A percentile compares a stretch with the other conserved stretches of the same genome.
Conservation (phyloP, 352 stramenopile species). For the Peronospora belbahrii region DNA sequence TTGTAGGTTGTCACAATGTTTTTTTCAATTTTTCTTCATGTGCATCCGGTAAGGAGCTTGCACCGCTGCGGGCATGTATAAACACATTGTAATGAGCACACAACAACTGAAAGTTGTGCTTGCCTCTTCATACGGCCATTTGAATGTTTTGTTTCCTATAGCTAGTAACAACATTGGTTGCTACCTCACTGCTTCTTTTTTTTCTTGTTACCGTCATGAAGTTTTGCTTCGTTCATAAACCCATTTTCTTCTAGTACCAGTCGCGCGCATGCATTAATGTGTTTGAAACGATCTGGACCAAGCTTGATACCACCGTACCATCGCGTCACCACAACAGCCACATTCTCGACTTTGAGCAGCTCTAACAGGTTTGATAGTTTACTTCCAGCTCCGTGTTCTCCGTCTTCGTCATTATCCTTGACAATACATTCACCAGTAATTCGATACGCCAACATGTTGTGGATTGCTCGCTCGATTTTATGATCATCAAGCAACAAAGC, state of each 20-base stretch:
- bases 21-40: neutral
- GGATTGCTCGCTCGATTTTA: constrained; percentile 76
- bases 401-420: constrained; percentile 86
- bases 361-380: constrained; percentile 80
- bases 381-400: constrained; percentile 70
- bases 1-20: constrained; percentile 35
- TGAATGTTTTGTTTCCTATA: neutral
- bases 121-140: neutral
- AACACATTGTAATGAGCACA: neutral
- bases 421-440: constrained; percentile 60
- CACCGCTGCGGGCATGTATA: neutral
- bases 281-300: constrained; percentile 82
- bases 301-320: constrained; percentile 83
- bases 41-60: neutral
- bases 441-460: constrained; percentile 87
- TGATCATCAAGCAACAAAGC: constrained; percentile 68
- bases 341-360: constrained; percentile 70
- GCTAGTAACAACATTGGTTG: neutral
- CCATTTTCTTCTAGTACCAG: constrained; percentile 66
- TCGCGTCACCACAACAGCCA: constrained; percentile 75
- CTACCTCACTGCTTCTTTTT: constrained; percentile 37
- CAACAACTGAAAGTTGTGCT: neutral
- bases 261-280: constrained; percentile 71
- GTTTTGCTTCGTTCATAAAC: constrained; percentile 30
- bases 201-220: constrained; percentile 37